Conservation (phyloP, 1,139 yeast species). For the Saccharomyces hybrid region DNA sequence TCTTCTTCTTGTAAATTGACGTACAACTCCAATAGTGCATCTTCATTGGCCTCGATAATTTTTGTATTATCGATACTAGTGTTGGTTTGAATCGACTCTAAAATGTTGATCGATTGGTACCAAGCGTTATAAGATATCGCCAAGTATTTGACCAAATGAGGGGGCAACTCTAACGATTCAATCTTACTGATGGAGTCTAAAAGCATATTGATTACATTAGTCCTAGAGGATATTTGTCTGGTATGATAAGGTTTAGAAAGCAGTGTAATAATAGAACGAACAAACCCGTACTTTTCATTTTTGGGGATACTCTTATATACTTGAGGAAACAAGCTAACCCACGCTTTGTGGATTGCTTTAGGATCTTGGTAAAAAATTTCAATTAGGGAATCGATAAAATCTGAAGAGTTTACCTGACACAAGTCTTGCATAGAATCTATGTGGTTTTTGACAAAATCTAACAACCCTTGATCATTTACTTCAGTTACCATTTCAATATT, state of each 20-base stretch:
- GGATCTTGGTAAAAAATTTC: conserved; percentile 81
- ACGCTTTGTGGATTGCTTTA: conserved; percentile 71
- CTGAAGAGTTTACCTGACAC: conserved; percentile 45
- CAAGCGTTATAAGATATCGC: conserved; percentile 86
- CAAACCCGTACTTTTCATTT: conserved; percentile 75
- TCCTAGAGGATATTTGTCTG: conserved; percentile 77
- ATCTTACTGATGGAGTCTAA: conserved; percentile 74
- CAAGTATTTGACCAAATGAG: conserved; percentile 83
- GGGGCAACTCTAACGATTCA: conserved; percentile 76
- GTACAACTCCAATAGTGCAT: conserved; percentile 84
- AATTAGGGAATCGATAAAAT: conserved; percentile 60
- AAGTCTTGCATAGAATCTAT: conserved; percentile 41
- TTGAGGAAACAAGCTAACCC: conserved; percentile 78
- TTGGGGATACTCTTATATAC: conserved; percentile 67
- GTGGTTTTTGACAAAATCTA: conserved; percentile 44
- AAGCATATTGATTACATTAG: conserved; percentile 79
- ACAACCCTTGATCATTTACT: conserved; percentile 20
- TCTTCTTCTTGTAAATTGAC: conserved; percentile 89
- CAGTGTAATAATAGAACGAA: conserved; percentile 68
- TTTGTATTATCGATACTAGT: conserved; percentile 62
- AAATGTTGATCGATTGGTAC: conserved; percentile 77
- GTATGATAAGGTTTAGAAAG: conserved; percentile 87
- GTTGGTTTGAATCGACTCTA: conserved; percentile 67
- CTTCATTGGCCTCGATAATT: conserved; percentile 79
- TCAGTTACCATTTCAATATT: conserved; percentile 7